Percentiles rank a stretch among this genome's conserved stretches.
Evolutionary conservation across 441 rosid genomes (phyloP).

Genomic region (Erodium texanum): DNA sequence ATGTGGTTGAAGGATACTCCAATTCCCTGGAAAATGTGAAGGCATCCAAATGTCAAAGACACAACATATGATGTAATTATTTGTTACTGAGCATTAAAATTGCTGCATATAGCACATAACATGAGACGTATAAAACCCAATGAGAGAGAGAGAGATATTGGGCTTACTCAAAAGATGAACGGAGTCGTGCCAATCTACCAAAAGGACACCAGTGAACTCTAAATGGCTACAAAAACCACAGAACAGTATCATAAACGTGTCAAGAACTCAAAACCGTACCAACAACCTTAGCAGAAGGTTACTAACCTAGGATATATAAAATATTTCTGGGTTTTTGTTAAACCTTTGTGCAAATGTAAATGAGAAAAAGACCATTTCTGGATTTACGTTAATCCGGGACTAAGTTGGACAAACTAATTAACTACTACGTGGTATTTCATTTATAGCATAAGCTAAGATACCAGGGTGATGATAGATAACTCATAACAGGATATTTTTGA

Average conservation of each 20-base stretch:
- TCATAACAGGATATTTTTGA: too few species aligned
- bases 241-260: slow-evolving; percentile 6
- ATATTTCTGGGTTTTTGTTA: not conserved
- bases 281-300: not conserved
- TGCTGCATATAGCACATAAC: not conserved
- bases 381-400: not conserved
- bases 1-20: slow-evolving; percentile 46
- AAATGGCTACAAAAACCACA: slow-evolving; percentile 40
- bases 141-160: slow-evolving; percentile 11
- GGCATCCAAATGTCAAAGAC: slow-evolving; percentile 22
- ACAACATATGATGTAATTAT: not conserved
- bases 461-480: too few species aligned
- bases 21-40: slow-evolving; percentile 46
- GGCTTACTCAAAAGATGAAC: slow-evolving; percentile 59
- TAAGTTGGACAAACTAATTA: slow-evolving; percentile 7
- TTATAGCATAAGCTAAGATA: too few species aligned
- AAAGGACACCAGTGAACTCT: slow-evolving; percentile 74
- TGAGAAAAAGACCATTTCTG: not conserved
- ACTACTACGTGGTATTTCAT: too few species aligned
- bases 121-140: slow-evolving; percentile 1
- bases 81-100: not conserved
- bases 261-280: slow-evolving; percentile 7
- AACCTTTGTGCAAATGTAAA: not conserved
- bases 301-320: not conserved
- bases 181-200: slow-evolving; percentile 44